Conservation (phyloP, 768 basidiomycete genomes). For the Dentipellis fragilis region DNA sequence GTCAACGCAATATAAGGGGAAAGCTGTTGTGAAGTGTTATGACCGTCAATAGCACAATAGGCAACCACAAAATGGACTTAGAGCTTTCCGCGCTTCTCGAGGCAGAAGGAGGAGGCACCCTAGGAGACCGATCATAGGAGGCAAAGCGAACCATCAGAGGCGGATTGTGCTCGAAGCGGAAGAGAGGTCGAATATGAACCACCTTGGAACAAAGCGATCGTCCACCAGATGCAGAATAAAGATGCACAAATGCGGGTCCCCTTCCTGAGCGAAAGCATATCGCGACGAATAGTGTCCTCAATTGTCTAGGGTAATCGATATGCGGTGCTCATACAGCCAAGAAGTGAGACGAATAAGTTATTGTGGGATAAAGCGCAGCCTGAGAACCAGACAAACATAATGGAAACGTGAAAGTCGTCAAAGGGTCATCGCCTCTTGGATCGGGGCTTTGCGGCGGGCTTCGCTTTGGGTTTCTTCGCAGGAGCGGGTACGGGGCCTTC, state of each 20-base stretch:
- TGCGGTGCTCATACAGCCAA: neutral
- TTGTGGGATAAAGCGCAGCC: neutral
- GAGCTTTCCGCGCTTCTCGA: too few relatives aligned
- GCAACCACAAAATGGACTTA: too few relatives aligned
- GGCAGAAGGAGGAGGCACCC: too few relatives aligned
- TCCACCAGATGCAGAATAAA: neutral
- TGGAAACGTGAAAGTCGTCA: neutral
- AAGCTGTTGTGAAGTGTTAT: too few relatives aligned
- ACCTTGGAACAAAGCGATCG: neutral
- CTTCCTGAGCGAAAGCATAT: neutral
- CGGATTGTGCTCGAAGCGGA: neutral
- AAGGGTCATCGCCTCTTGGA: constrained; percentile 14
- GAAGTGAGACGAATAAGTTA: neutral
- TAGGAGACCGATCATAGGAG: too few relatives aligned
- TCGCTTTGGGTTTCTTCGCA: constrained; percentile 16
- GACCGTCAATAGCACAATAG: too few relatives aligned
- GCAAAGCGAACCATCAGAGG: too few relatives aligned
- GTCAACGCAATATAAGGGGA: too few relatives aligned
- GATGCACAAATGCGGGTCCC: neutral
- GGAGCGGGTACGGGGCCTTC: constrained; percentile 15
- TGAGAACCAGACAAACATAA: neutral
- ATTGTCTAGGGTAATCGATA: neutral
- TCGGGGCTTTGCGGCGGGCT: constrained; percentile 15
- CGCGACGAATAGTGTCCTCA: neutral
- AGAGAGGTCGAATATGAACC: neutral